These are phyloP conservation scores for Komagataella pseudopastoris DNA, from an alignment of 805 yeast genomes.

Conservation along the genomic window DNA sequence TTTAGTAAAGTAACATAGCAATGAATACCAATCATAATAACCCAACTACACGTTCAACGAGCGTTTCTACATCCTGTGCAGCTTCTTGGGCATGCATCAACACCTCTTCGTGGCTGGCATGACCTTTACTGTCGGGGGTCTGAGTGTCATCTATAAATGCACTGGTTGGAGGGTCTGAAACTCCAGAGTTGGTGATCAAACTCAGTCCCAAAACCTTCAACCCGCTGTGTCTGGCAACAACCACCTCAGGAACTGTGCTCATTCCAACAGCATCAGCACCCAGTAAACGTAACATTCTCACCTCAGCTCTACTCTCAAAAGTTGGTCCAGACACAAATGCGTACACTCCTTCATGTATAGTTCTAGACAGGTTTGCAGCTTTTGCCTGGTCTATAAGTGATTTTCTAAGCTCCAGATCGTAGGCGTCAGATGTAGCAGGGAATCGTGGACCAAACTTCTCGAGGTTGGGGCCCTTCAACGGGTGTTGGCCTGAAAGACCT, in stretches of 20 bases:
- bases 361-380: constrained; percentile 34
- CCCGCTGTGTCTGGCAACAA: constrained; percentile 83
- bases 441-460: constrained; percentile 77
- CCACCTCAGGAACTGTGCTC: constrained; percentile 96
- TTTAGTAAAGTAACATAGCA: neutral
- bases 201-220: constrained; percentile 74
- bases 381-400: constrained; percentile 31
- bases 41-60: constrained; percentile 47
- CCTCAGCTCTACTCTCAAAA: constrained; percentile 86
- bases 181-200: constrained; percentile 75
- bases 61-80: constrained; percentile 61
- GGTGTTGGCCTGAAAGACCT: constrained; percentile 81
- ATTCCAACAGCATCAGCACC: constrained; percentile 97
- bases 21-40: constrained; percentile 1
- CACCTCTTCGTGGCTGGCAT: constrained; percentile 89
- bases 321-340: constrained; percentile 87
- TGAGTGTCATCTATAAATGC: constrained; percentile 40
- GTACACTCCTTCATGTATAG: constrained; percentile 78
- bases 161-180: constrained; percentile 54
- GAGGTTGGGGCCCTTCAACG: constrained; percentile 78
- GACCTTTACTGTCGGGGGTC: constrained; percentile 47
- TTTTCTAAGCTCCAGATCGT: constrained; percentile 55
- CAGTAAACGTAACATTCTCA: constrained; percentile 48
- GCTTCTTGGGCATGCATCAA: constrained; percentile 72
- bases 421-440: constrained; percentile 81